Conservation (phyloP, 495 filamentous ascomycete species). For the Antarctomyces pellizariae region DNA sequence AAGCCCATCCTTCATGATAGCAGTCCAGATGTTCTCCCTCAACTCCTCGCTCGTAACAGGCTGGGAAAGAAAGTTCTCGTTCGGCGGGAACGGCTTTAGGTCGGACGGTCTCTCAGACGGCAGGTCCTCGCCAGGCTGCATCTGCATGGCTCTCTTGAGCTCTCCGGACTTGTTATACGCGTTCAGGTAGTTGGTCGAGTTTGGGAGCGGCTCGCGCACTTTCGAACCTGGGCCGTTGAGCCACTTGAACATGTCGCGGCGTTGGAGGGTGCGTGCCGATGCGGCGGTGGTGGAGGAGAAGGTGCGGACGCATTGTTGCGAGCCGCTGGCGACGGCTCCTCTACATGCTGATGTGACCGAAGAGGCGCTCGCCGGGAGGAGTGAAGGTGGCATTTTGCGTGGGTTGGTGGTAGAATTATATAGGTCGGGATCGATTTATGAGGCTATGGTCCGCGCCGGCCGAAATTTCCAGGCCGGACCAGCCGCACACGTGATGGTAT, state of each 20-base stretch:
- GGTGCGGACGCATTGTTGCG: too few species aligned
- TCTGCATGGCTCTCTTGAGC: conserved; percentile 7
- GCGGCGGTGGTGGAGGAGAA: too few species aligned
- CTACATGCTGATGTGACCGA: too few species aligned
- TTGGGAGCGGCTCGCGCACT: conserved; percentile 6
- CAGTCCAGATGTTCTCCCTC: conserved; percentile 48
- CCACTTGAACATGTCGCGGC: conserved; percentile 8
- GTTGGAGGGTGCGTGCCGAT: conserved; percentile 5
- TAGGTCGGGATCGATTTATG: too few species aligned
- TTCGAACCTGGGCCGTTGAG: conserved; percentile 5
- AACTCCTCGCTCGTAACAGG: conserved; percentile 54
- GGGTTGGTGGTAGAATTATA: too few species aligned
- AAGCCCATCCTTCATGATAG: conserved; percentile 36
- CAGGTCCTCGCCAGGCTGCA: conserved; percentile 1
- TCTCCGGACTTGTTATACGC: conserved; percentile 7
- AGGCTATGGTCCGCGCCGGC: too few species aligned
- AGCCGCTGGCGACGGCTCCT: too few species aligned
- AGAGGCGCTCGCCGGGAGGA: too few species aligned
- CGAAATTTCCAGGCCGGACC: too few species aligned
- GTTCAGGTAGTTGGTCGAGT: conserved; percentile 11
- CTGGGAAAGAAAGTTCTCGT: conserved; percentile 44
- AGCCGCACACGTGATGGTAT: too few species aligned
- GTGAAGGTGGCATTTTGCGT: too few species aligned
- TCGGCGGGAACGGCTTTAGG: conserved; percentile 44
- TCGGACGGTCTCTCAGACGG: conserved; percentile 6